A percentile compares a stretch with the other conserved stretches of the same genome.
These are phyloP conservation scores for Penicillium janthinellum DNA, from an alignment of 2,329 filamentous ascomycete genomes.

Conservation along the genomic window DNA sequence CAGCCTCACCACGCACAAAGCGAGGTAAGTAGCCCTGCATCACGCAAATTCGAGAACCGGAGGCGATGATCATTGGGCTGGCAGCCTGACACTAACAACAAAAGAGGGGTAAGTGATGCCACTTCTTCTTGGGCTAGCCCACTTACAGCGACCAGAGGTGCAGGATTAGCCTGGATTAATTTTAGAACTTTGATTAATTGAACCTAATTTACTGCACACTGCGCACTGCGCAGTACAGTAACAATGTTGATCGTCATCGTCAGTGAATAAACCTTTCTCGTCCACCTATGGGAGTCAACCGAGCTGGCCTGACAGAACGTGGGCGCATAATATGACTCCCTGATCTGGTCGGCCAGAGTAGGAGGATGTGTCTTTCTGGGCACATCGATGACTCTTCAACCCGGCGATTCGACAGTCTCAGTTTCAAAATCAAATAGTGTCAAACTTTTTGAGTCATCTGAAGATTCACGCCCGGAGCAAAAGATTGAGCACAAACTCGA, in stretches of 20 bases:
- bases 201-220: neutral
- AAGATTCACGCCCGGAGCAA: neutral
- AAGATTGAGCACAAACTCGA: neutral
- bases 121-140: neutral
- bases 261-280: neutral
- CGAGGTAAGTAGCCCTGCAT: slow-evolving; percentile 11
- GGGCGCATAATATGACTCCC: neutral
- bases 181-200: slow-evolving; percentile 2
- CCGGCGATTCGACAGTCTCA: neutral
- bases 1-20: neutral
- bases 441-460: neutral
- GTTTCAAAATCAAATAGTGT: neutral
- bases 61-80: neutral
- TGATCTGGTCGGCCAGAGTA: neutral
- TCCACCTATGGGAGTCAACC: neutral
- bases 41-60: neutral
- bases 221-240: too few relatives aligned
- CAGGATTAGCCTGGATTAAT: neutral
- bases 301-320: neutral
- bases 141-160: neutral
- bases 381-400: neutral
- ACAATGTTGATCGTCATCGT: neutral
- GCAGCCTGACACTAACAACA: neutral
- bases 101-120: slow-evolving; percentile 11
- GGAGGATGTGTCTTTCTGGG: neutral